Conservation (phyloP, 148 eudicot species). For the Amaranthus cruentus region DNA sequence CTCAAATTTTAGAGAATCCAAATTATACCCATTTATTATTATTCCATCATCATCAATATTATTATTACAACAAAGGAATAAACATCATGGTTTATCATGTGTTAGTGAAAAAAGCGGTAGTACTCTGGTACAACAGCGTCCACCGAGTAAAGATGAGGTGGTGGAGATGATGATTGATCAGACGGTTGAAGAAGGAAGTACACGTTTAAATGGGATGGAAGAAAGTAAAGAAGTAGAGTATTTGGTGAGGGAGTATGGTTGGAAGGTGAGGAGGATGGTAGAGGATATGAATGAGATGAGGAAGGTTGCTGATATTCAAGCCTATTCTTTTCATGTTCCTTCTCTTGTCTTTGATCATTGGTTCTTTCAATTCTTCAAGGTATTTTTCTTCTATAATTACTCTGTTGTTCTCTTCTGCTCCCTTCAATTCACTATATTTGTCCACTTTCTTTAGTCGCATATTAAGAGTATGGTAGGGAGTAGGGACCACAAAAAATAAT, state of each 20-base stretch:
- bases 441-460: too few species aligned
- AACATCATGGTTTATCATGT: slow-evolving; percentile 6
- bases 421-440: too few species aligned
- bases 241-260: slow-evolving; percentile 52
- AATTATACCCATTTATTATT: slow-evolving; percentile 8
- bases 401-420: neutral
- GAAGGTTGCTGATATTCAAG: slow-evolving; percentile 64
- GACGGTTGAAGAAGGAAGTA: slow-evolving; percentile 16
- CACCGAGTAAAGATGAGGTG: slow-evolving; percentile 18
- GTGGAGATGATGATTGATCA: slow-evolving; percentile 23
- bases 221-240: slow-evolving; percentile 18
- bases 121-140: slow-evolving; percentile 30
- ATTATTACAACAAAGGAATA: neutral
- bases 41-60: slow-evolving; percentile 1
- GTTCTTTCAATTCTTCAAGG: slow-evolving; percentile 69
- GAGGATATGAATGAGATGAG: slow-evolving; percentile 55
- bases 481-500: too few species aligned
- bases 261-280: slow-evolving; percentile 79
- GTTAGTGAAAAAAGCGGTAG: neutral
- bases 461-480: neutral
- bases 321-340: slow-evolving; percentile 69
- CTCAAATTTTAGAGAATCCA: slow-evolving; percentile 3
- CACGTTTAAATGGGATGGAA: neutral
- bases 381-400: neutral
- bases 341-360: slow-evolving; percentile 51